Evolutionary conservation across 495 filamentous ascomycete genomes (phyloP).

Genomic region (Sabuloglossum arenarium): DNA sequence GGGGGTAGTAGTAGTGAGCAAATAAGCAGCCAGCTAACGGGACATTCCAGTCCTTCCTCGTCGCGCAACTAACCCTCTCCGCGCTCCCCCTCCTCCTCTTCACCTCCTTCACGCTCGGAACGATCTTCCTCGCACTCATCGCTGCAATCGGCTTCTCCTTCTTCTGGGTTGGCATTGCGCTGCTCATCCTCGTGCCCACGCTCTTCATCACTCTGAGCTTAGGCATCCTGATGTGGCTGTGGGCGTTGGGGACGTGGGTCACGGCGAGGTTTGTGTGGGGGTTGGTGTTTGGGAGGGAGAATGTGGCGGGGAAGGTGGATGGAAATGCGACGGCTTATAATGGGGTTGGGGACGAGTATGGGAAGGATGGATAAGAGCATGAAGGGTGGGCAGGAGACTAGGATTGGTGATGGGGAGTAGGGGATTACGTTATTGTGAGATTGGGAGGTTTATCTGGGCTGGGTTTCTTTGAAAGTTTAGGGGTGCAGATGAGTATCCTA

Average conservation of each 20-base stretch:
- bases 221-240: slow-evolving; percentile 39
- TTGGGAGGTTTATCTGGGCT: not conserved
- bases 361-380: too few species aligned
- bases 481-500: not conserved
- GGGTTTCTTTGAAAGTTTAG: not conserved
- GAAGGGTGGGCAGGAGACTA: not conserved
- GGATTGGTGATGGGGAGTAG: not conserved
- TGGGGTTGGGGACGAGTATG: not conserved
- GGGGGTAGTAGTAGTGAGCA: too few species aligned
- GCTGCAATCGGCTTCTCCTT: slow-evolving; percentile 33
- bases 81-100: slow-evolving; percentile 35
- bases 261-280: not conserved
- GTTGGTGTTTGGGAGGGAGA: not conserved
- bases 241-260: slow-evolving; percentile 24
- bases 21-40: not conserved
- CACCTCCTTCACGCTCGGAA: slow-evolving; percentile 30
- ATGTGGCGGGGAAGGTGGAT: not conserved
- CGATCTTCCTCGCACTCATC: slow-evolving; percentile 25
- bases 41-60: slow-evolving; percentile 25
- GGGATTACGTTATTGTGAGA: not conserved
- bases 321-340: not conserved
- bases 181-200: slow-evolving; percentile 39
- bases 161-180: slow-evolving; percentile 39
- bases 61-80: slow-evolving; percentile 31
- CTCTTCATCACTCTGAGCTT: slow-evolving; percentile 34